Evolutionary conservation across 2,329 filamentous ascomycete genomes (phyloP).

Genomic region (Aspergillus sclerotialis): DNA sequence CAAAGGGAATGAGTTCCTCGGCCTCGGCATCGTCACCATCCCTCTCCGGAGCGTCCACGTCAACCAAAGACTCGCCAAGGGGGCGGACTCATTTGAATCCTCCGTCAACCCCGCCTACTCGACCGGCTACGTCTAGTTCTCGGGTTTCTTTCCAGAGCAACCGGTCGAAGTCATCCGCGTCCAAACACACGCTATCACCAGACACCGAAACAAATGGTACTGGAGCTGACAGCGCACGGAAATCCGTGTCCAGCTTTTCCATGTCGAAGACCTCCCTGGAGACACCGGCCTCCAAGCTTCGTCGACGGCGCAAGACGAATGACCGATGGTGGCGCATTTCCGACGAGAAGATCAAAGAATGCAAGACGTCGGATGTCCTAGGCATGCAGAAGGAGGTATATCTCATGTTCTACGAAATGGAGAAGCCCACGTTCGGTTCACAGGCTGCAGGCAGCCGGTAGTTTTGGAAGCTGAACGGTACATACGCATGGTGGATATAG

Average conservation of each 20-base stretch:
- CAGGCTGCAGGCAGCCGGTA: background rate
- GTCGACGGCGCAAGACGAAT: constrained; percentile 54
- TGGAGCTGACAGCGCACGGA: constrained; percentile 16
- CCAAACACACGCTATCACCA: constrained; percentile 17
- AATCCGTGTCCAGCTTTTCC: constrained; percentile 18
- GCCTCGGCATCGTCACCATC: constrained; percentile 28
- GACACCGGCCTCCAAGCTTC: constrained; percentile 32
- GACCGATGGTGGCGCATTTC: constrained; percentile 97
- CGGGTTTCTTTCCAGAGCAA: constrained; percentile 27
- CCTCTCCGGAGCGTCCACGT: constrained; percentile 22
- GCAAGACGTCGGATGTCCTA: constrained; percentile 83
- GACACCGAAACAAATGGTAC: constrained; percentile 19
- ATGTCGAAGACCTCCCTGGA: constrained; percentile 19
- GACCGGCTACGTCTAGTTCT: constrained; percentile 24
- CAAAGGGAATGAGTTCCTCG: constrained; percentile 22
- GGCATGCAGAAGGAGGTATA: constrained; percentile 96
- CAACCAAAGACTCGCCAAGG: constrained; percentile 8
- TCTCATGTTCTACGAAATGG: constrained; percentile 88
- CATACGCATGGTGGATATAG: too few species aligned
- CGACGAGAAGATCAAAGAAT: constrained; percentile 92
- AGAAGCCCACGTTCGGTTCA: constrained; percentile 42
- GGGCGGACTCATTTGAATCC: constrained; percentile 10
- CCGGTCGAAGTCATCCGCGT: constrained; percentile 18
- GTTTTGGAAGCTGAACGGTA: too few species aligned
- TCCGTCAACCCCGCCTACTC: constrained; percentile 11